Evolutionary conservation across 2,329 filamentous ascomycete species (phyloP).

Genomic region (Sclerotinia minor): DNA sequence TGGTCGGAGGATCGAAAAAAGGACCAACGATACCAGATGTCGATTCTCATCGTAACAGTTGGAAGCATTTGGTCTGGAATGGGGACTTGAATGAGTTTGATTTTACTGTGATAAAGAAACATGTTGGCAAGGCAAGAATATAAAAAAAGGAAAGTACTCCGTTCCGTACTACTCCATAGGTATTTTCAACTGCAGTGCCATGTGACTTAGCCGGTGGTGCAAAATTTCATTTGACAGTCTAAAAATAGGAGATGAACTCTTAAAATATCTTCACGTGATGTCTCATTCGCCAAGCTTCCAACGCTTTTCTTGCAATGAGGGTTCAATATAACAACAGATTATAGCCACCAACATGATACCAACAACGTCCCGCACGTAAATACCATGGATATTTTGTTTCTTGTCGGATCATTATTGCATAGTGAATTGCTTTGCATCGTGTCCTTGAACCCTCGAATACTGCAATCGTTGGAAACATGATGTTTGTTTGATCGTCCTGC

Average conservation of each 20-base stretch:
- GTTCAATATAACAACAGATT: neutral
- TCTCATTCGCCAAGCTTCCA: neutral
- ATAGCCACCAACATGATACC: neutral
- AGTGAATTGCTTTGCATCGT: neutral
- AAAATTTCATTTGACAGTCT: neutral
- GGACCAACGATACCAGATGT: neutral
- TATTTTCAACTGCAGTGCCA: neutral
- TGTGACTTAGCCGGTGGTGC: neutral
- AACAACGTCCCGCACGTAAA: neutral
- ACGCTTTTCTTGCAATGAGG: neutral
- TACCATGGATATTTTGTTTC: neutral
- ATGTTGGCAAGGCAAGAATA: neutral
- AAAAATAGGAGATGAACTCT: slow-evolving; percentile 3
- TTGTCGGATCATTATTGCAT: neutral
- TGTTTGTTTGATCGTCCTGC: neutral
- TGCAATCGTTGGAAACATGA: neutral
- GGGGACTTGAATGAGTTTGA: neutral
- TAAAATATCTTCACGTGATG: neutral
- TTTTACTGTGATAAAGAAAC: neutral
- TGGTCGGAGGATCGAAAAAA: neutral
- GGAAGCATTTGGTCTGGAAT: neutral
- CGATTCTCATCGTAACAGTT: neutral
- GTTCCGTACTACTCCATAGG: too few relatives aligned
- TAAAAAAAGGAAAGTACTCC: too few relatives aligned
- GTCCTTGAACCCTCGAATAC: neutral